Evolutionary conservation across 352 stramenopile genomes (phyloP).

Genomic region (Phytophthora palmivora): DNA sequence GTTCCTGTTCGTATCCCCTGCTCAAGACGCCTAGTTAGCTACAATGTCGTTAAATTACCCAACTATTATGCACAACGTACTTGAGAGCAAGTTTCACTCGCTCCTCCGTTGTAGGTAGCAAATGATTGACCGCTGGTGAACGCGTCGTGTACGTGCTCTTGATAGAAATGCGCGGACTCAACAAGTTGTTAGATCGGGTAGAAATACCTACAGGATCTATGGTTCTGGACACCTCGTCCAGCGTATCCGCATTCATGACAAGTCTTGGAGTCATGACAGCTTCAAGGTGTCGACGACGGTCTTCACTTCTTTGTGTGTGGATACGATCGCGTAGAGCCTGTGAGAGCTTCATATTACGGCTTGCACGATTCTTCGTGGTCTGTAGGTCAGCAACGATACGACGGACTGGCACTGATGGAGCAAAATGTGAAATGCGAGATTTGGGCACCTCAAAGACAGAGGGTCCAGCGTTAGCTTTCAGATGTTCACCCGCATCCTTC

Average conservation of each 20-base stretch:
- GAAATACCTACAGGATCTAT: slow-evolving; percentile 3
- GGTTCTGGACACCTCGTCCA: slow-evolving; percentile 17
- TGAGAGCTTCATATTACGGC: slow-evolving; percentile 70
- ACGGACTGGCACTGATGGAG: slow-evolving; percentile 62
- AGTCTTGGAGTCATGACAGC: slow-evolving; percentile 51
- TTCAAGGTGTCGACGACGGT: slow-evolving; percentile 50
- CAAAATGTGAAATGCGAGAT: slow-evolving; percentile 65
- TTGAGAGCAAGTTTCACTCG: slow-evolving; percentile 58
- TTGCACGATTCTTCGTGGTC: slow-evolving; percentile 61
- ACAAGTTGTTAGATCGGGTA: slow-evolving; percentile 17
- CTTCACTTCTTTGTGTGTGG: slow-evolving; percentile 43
- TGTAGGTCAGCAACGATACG: slow-evolving; percentile 77
- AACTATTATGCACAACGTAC: slow-evolving; percentile 29
- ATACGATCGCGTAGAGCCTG: slow-evolving; percentile 74
- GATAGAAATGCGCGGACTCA: slow-evolving; percentile 66
- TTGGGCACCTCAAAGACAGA: slow-evolving; percentile 54
- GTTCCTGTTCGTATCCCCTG: slow-evolving; percentile 53
- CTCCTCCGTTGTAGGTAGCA: slow-evolving; percentile 68
- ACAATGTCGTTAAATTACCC: neutral
- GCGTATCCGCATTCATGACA: slow-evolving; percentile 26
- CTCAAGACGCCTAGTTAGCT: slow-evolving; percentile 10
- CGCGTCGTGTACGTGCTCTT: slow-evolving; percentile 65
- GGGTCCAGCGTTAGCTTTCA: slow-evolving; percentile 7
- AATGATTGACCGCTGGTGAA: slow-evolving; percentile 67
- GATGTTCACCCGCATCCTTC: slow-evolving; percentile 25